phyloP scores from a whole-genome alignment of 2,329 filamentous ascomycete species.

The Epichloe brachyelytri region DNA sequence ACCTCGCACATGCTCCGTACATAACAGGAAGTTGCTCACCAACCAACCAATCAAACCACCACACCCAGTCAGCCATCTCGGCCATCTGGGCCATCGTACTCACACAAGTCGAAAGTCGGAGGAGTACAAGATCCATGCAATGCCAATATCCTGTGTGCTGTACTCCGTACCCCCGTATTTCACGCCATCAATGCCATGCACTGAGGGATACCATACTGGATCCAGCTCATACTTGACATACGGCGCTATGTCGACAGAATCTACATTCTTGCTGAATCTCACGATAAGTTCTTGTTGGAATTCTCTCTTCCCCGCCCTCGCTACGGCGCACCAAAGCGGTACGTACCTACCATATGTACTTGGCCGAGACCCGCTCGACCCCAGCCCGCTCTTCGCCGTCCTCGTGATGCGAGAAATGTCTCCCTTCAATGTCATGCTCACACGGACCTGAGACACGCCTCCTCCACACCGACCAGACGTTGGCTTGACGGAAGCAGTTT shows the following conservation, averaged over 20 bases:
- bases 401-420: constrained; percentile 1
- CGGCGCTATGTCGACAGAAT: background rate
- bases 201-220: no score
- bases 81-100: no score
- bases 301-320: background rate
- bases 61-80: no score
- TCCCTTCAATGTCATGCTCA: background rate
- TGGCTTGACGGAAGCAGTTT: background rate
- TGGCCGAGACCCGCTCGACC: background rate
- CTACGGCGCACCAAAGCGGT: background rate
- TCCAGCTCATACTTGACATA: background rate
- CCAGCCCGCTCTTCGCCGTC: background rate
- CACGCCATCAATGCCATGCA: no score
- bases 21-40: no score
- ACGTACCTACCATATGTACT: background rate
- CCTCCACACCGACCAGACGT: background rate
- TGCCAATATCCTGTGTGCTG: no score
- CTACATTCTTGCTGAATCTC: background rate
- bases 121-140: no score
- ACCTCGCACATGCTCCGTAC: no score
- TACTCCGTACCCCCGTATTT: no score
- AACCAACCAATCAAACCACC: no score
- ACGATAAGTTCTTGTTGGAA: background rate
- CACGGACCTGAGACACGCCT: background rate
- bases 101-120: no score